These are phyloP conservation scores for Phycomyces blakesleeanus DNA, from an alignment of 192 early-diverging fungal species.

Conservation along the genomic window DNA sequence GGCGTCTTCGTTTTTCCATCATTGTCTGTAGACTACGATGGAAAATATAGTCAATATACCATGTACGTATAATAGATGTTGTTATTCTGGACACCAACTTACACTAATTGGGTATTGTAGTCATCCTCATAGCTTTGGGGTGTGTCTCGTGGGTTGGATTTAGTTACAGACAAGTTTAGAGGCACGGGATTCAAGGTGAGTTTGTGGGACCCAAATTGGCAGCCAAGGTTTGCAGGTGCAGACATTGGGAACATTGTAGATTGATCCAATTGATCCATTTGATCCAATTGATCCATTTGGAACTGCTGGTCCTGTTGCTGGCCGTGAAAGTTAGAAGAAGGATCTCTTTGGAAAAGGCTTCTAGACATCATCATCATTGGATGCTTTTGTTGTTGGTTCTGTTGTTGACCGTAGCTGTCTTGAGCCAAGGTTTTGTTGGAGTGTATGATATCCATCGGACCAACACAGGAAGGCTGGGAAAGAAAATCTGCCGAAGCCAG, in stretches of 20 bases:
- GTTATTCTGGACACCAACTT: no score
- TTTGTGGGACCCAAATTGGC: not conserved
- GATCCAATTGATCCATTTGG: no score
- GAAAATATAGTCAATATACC: no score
- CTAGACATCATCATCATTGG: no score
- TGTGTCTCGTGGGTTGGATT: not conserved
- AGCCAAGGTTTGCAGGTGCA: constrained; percentile 9
- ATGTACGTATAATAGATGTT: no score
- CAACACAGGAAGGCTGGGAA: not conserved
- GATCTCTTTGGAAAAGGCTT: no score
- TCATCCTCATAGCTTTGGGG: constrained; percentile 11
- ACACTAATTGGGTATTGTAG: constrained; percentile 10
- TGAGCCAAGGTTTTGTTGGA: not conserved
- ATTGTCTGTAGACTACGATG: constrained; percentile 20
- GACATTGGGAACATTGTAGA: not conserved
- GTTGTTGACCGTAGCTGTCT: no score
- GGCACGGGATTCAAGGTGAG: constrained; percentile 1
- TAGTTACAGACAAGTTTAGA: not conserved
- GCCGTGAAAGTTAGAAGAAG: no score
- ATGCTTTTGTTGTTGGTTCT: no score
- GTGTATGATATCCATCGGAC: constrained; percentile 18
- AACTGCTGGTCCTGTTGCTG: no score
- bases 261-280: no score
- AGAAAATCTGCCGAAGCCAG: constrained; percentile 7
- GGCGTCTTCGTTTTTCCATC: constrained; percentile 82